These are phyloP conservation scores for Rhizopogon vulgaris DNA, from an alignment of 768 basidiomycete species.

Conservation along the genomic window DNA sequence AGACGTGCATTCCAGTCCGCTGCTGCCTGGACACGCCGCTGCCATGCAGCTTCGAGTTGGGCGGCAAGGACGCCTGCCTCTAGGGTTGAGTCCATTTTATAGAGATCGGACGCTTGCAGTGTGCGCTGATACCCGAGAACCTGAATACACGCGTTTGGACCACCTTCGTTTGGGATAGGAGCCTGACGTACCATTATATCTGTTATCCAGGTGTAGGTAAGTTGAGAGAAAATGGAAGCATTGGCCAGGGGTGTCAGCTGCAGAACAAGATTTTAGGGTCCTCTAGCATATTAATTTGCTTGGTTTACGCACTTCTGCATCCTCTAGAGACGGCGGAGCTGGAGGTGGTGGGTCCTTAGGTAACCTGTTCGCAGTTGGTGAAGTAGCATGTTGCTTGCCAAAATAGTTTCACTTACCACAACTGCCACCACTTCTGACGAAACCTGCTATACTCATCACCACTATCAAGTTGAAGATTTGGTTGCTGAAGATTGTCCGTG, in stretches of 20 bases:
- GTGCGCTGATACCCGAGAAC: constrained; percentile 65
- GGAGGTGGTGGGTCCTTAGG: constrained; percentile 55
- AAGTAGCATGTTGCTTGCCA: not conserved
- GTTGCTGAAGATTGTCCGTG: too few relatives aligned
- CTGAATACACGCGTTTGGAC: constrained; percentile 18
- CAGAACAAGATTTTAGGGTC: not conserved
- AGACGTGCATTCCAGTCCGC: constrained; percentile 51
- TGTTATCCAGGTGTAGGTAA: constrained; percentile 64
- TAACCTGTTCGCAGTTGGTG: constrained; percentile 34
- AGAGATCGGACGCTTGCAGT: constrained; percentile 68
- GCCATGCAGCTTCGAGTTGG: constrained; percentile 53
- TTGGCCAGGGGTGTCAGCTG: too few relatives aligned
- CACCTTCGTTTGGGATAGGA: not conserved
- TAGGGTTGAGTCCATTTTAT: constrained; percentile 52
- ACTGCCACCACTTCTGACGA: too few relatives aligned
- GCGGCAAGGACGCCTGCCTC: constrained; percentile 45
- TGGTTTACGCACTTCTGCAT: constrained; percentile 37
- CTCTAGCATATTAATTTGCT: not conserved
- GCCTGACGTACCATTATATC: constrained; percentile 19
- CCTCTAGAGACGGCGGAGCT: constrained; percentile 46
- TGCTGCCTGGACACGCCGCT: constrained; percentile 39
- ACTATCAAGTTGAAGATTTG: constrained; percentile 33
- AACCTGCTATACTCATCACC: too few relatives aligned
- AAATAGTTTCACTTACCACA: constrained; percentile 35
- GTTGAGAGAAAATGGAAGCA: constrained; percentile 41